A percentile compares a stretch with the other conserved stretches of the same genome.
Evolutionary conservation across 306 rosid species (phyloP).

Genomic region (Purshia tridentata): DNA sequence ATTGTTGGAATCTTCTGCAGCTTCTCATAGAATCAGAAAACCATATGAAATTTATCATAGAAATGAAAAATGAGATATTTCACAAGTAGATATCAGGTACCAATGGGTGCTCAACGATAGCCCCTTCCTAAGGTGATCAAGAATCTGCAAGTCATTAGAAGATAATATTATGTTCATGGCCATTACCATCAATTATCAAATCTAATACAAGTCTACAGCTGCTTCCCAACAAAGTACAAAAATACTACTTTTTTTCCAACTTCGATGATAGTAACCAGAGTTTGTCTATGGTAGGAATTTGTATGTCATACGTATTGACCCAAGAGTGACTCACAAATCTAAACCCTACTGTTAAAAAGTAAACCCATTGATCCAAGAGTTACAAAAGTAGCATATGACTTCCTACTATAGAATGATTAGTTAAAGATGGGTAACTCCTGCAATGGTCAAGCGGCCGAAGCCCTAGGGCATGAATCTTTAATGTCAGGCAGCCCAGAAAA

Average conservation of each 20-base stretch:
- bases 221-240: background rate
- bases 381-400: too few relatives aligned
- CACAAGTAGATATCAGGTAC: background rate
- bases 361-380: too few relatives aligned
- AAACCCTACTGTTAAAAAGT: too few relatives aligned
- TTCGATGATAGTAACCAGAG: too few relatives aligned
- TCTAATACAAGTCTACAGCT: background rate
- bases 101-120: background rate
- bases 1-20: background rate
- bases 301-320: too few relatives aligned
- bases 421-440: background rate
- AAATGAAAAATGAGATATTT: background rate
- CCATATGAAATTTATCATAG: background rate
- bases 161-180: background rate
- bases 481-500: background rate
- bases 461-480: background rate
- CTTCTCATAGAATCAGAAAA: background rate
- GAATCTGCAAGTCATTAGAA: conserved; percentile 22
- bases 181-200: background rate
- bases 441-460: background rate
- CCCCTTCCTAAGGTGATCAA: background rate
- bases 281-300: too few relatives aligned
- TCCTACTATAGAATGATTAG: too few relatives aligned
- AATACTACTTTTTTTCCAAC: background rate
- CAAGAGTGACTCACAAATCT: too few relatives aligned